A percentile compares a stretch with the other conserved stretches of the same genome.
phyloP scores from a whole-genome alignment of 805 yeast species.

The Candida methanosorbosa region DNA sequence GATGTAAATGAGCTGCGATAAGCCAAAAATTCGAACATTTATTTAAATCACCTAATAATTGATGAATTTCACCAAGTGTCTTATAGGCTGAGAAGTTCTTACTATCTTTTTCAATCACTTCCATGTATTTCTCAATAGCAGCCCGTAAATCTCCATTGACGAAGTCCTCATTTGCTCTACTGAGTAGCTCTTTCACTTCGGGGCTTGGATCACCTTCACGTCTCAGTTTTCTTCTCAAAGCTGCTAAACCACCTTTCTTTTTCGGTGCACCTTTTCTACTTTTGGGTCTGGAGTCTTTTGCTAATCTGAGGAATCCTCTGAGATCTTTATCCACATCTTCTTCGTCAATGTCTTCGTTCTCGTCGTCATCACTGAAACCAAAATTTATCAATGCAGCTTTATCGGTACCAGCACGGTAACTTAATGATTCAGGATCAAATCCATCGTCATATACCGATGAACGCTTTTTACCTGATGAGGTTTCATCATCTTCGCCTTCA shows the following conservation, averaged over 20 bases:
- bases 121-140: slow-evolving; percentile 53
- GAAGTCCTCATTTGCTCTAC: slow-evolving; percentile 75
- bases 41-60: slow-evolving; percentile 53
- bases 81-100: slow-evolving; percentile 78
- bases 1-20: slow-evolving; percentile 68
- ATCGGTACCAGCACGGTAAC: slow-evolving; percentile 9
- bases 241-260: slow-evolving; percentile 28
- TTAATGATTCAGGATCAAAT: not conserved
- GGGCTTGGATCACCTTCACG: slow-evolving; percentile 50
- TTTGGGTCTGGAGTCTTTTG: slow-evolving; percentile 27
- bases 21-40: slow-evolving; percentile 79
- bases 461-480: not conserved
- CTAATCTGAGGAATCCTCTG: slow-evolving; percentile 14
- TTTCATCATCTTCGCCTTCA: slow-evolving; percentile 11
- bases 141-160: slow-evolving; percentile 51
- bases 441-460: no score
- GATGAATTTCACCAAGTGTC: slow-evolving; percentile 78
- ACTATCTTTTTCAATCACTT: slow-evolving; percentile 71
- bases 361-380: slow-evolving; percentile 24
- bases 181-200: slow-evolving; percentile 56
- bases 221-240: slow-evolving; percentile 29
- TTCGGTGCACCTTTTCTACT: slow-evolving; percentile 46
- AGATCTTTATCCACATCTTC: slow-evolving; percentile 30
- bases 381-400: slow-evolving; percentile 14
- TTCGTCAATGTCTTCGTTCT: slow-evolving; percentile 16